phyloP scores from a whole-genome alignment of 768 basidiomycete genomes.

The Paxillus ammoniavirescens region DNA sequence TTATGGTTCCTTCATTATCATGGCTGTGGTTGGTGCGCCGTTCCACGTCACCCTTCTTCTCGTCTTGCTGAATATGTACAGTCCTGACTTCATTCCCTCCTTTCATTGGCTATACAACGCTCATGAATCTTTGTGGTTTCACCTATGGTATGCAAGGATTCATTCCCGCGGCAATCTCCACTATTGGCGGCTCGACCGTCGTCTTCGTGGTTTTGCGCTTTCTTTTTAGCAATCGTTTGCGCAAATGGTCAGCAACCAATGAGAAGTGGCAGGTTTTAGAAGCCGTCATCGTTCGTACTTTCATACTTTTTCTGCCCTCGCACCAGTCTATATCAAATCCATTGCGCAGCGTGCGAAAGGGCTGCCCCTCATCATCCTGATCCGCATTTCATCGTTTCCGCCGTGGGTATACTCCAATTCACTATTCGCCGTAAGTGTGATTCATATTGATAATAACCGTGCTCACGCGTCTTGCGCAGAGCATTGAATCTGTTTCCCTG shows the following conservation, averaged over 20 bases:
- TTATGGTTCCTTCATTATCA: constrained; percentile 63
- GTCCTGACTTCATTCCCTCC: constrained; percentile 32
- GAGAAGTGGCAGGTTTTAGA: constrained; percentile 79
- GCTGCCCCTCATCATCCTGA: constrained; percentile 76
- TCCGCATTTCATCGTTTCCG: constrained; percentile 79
- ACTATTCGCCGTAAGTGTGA: constrained; percentile 64
- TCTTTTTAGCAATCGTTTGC: constrained; percentile 55
- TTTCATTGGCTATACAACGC: constrained; percentile 28
- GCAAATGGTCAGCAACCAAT: constrained; percentile 58
- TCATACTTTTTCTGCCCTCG: background rate
- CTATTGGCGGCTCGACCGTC: constrained; percentile 61
- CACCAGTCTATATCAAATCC: constrained; percentile 1
- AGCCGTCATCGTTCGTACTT: constrained; percentile 58
- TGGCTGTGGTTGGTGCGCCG: constrained; percentile 51
- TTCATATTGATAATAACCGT: background rate
- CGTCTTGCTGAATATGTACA: constrained; percentile 11
- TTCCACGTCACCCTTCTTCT: constrained; percentile 57
- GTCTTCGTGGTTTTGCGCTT: constrained; percentile 61
- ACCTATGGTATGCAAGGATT: constrained; percentile 82
- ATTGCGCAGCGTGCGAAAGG: constrained; percentile 63
- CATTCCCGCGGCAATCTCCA: constrained; percentile 58
- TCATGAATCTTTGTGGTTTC: constrained; percentile 71
- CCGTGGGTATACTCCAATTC: constrained; percentile 88
- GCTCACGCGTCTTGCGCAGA: constrained; percentile 38
- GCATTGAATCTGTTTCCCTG: constrained; percentile 69